Evolutionary conservation across 768 basidiomycete species (phyloP).

Genomic region (Boletus fagicola): DNA sequence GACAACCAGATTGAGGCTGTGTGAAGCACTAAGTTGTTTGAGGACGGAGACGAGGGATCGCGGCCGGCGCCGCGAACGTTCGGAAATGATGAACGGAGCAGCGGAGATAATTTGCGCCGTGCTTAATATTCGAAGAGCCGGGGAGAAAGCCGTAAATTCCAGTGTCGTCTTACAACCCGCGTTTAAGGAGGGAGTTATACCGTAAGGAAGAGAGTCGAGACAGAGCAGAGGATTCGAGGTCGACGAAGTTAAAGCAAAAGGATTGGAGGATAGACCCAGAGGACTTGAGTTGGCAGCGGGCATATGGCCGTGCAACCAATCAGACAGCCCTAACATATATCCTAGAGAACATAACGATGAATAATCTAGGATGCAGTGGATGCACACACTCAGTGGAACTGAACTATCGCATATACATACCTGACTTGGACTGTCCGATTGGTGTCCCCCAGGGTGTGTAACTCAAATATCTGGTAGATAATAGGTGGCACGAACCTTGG

Average conservation of each 20-base stretch:
- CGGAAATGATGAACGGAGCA: conserved; percentile 42
- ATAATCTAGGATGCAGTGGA: neutral
- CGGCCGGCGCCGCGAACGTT: conserved; percentile 36
- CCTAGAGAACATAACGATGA: neutral
- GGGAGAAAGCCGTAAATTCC: conserved; percentile 41
- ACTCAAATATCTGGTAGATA: neutral
- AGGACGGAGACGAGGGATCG: conserved; percentile 39
- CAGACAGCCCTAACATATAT: neutral
- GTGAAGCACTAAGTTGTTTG: conserved; percentile 31
- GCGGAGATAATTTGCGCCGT: conserved; percentile 41
- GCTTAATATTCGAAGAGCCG: conserved; percentile 35
- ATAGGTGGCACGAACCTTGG: conserved; percentile 20
- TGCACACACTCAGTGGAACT: neutral
- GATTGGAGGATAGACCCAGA: conserved; percentile 12
- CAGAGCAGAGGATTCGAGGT: conserved; percentile 16
- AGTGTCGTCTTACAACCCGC: conserved; percentile 24
- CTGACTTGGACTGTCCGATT: conserved; percentile 13
- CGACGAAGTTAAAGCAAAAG: conserved; percentile 5
- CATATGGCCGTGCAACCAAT: neutral
- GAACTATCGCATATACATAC: conserved; percentile 23
- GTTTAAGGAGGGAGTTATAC: conserved; percentile 12
- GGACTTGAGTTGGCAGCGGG: neutral
- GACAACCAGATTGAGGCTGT: conserved; percentile 30
- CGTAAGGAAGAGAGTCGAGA: conserved; percentile 21
- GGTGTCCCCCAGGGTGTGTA: neutral